Evolutionary conservation across 257 asterid genomes (phyloP), one percentile per base, ranked within the genome.

Genomic region (Hygrophila difformis): DNA sequence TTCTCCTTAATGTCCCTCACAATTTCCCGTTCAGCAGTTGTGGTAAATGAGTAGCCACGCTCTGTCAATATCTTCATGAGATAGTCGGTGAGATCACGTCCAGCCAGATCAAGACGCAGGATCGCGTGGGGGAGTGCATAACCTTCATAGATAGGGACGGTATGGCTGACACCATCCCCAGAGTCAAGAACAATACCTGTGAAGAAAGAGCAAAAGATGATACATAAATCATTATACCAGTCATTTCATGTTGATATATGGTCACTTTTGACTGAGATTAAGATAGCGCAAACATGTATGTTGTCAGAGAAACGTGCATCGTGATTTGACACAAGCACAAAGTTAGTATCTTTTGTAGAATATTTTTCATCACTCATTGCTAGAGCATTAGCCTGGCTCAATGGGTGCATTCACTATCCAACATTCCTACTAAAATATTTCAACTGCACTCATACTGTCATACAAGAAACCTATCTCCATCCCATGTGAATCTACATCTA

Each of bases 91-190:
- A 82, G 75, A 53, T 82, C 93, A 55, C 93, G 87, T 22, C 93
- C 93, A 2, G 88, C 87, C 24, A 81, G 72, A 60, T 81, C 93
- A 1, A 81, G 84, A 64, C 93, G 88, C 26, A 81, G 78, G 77
- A 81, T 77, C 10, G 87, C 93, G 14, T 77, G 87, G 4, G 93
- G 87, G 44, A 81, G 93, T 20, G 93, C 87, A 20, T 81, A 81
- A 29, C 93, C 87, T 69, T 81, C 93, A 11, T 81, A 81, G 59
- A 81, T 81, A 41, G 93, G 93, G 22, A 81, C 93, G 11, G 93
- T 81, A 35, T 81, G 93, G 67, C 93, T 81, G 35, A 81, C 93
- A 78, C 93, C 88, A 61, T 78, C 88, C 10, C 93, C 88, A 57
- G 93, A 81, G 57, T 81, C 93, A 26, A 78, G 77, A 47, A 81